Conservation (phyloP, 2,329 filamentous ascomycete genomes). For the Exserohilum turcica region DNA sequence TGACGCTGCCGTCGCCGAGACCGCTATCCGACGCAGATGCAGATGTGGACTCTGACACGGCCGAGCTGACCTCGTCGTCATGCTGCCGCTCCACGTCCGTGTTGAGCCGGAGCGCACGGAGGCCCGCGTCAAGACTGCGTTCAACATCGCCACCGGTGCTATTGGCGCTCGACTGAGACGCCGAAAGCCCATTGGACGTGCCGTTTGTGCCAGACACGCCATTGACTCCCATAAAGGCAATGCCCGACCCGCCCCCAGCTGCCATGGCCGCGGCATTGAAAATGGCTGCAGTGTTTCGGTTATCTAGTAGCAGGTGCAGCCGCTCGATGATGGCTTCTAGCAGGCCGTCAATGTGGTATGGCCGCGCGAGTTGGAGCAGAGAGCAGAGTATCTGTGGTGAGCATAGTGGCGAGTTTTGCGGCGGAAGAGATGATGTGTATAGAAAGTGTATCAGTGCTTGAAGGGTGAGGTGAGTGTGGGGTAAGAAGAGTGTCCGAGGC, state of each 20-base stretch:
- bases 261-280: conserved; percentile 99
- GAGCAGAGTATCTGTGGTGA: conserved; percentile 96
- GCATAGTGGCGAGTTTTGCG: conserved; percentile 75
- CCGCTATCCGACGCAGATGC: conserved; percentile 42
- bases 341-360: conserved; percentile 90
- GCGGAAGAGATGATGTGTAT: conserved; percentile 87
- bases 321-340: conserved; percentile 91
- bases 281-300: conserved; percentile 90
- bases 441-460: conserved; percentile 90
- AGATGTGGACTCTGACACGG: conserved; percentile 36
- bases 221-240: conserved; percentile 61
- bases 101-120: conserved; percentile 55
- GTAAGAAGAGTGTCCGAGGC: conserved; percentile 86
- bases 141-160: conserved; percentile 19
- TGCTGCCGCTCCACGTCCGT: conserved; percentile 50
- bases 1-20: conserved; percentile 43
- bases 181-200: conserved; percentile 27
- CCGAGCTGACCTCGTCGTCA: conserved; percentile 46
- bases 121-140: conserved; percentile 40
- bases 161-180: conserved; percentile 2
- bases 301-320: conserved; percentile 86
- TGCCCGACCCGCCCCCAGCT: conserved; percentile 85
- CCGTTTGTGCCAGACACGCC: conserved; percentile 35
- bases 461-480: conserved; percentile 87
- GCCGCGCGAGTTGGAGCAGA: conserved; percentile 86